These are phyloP conservation scores for Phyllosticta citribraziliensis DNA, from an alignment of 2,329 filamentous ascomycete genomes.

Conservation along the genomic window DNA sequence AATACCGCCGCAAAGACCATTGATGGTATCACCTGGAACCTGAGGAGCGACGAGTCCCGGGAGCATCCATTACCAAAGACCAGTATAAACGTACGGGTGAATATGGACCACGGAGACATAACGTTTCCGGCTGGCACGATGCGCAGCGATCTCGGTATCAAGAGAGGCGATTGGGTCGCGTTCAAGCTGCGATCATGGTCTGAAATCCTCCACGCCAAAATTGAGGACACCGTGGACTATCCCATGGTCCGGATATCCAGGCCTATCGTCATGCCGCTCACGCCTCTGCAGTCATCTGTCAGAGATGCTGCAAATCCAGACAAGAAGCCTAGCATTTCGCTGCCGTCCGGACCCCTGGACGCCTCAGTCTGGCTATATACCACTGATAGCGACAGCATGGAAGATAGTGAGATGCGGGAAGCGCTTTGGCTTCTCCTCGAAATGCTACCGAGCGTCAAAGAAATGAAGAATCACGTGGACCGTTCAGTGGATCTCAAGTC, in stretches of 20 bases:
- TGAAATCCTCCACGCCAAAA: background rate
- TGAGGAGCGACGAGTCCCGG: background rate
- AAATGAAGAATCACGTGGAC: slow-evolving; percentile 43
- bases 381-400: slow-evolving; percentile 48
- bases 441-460: slow-evolving; percentile 50
- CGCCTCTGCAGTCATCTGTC: background rate
- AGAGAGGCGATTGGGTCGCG: slow-evolving; percentile 44
- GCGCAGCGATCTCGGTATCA: slow-evolving; percentile 19
- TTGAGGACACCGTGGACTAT: background rate
- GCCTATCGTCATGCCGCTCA: background rate
- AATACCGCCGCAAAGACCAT: background rate
- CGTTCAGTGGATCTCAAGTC: slow-evolving; percentile 30
- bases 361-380: slow-evolving; percentile 38
- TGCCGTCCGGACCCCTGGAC: slow-evolving; percentile 20
- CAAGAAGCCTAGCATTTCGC: background rate
- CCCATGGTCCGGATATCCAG: background rate
- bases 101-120: slow-evolving; percentile 28
- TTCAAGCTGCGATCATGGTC: slow-evolving; percentile 16
- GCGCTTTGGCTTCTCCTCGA: slow-evolving; percentile 45
- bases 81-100: background rate
- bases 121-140: slow-evolving; percentile 22
- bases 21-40: background rate
- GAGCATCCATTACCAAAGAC: background rate
- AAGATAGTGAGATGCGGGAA: slow-evolving; percentile 35
- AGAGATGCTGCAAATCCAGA: background rate